Percentiles rank a stretch among this genome's conserved stretches.
These are phyloP conservation scores for Casaregolazyma lundiana DNA, from an alignment of 1,139 yeast species.

Conservation along the genomic window DNA sequence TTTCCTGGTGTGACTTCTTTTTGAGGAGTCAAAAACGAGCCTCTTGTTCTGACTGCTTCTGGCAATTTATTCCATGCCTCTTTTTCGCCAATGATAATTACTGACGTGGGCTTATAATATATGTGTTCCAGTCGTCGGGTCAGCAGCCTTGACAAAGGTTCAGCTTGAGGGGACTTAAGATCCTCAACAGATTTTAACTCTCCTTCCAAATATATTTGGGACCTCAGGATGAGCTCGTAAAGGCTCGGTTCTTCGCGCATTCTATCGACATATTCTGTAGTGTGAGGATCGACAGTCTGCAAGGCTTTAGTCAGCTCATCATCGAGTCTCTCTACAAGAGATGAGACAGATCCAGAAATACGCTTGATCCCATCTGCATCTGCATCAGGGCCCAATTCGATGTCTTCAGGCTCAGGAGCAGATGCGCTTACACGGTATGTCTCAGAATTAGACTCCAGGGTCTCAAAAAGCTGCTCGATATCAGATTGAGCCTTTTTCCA, in stretches of 20 bases:
- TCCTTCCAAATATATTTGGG: conserved; percentile 78
- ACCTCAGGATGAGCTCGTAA: conserved; percentile 72
- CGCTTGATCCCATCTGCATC: conserved; percentile 68
- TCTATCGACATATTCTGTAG: conserved; percentile 88
- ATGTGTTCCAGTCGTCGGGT: conserved; percentile 87
- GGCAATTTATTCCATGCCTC: conserved; percentile 61
- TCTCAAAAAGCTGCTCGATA: conserved; percentile 54
- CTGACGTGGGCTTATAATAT: conserved; percentile 82
- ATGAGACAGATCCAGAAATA: conserved; percentile 77
- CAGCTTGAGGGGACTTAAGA: conserved; percentile 44
- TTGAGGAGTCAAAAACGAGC: conserved; percentile 34
- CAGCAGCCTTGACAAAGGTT: conserved; percentile 60
- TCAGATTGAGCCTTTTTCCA: conserved; percentile 74
- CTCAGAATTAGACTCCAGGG: conserved; percentile 58
- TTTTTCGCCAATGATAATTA: conserved; percentile 64
- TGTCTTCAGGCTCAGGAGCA: conserved; percentile 72
- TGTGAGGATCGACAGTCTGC: conserved; percentile 89
- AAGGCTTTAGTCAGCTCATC: conserved; percentile 89
- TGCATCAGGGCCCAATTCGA: conserved; percentile 64
- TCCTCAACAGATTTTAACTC: conserved; percentile 12
- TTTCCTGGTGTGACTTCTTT: conserved; percentile 12
- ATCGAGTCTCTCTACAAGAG: conserved; percentile 88
- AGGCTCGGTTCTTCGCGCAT: conserved; percentile 80
- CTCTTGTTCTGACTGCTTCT: conserved; percentile 10
- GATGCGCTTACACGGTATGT: conserved; percentile 71